These are phyloP conservation scores for Volvox reticuliferus DNA, from an alignment of 139 green algal genomes.

Conservation along the genomic window DNA sequence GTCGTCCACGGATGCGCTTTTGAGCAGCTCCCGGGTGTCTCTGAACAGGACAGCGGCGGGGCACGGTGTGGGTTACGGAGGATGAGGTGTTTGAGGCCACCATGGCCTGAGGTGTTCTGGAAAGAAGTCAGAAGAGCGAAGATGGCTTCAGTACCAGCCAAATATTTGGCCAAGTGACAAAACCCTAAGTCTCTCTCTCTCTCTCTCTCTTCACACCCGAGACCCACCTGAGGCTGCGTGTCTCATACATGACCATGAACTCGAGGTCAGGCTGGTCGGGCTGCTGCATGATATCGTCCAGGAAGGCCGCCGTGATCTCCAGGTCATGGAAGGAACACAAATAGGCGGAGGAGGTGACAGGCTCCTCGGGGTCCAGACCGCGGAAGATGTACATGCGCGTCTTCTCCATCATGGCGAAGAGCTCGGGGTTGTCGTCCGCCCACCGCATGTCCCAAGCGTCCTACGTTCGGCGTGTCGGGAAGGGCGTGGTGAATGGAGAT, in stretches of 20 bases:
- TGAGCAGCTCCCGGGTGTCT: conserved; percentile 77
- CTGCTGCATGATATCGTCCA: conserved; percentile 83
- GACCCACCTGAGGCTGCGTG: conserved; percentile 62
- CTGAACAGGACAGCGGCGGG: conserved; percentile 24
- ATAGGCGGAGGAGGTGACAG: conserved; percentile 71
- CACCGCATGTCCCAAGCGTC: conserved; percentile 87
- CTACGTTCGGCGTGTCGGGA: conserved; percentile 38
- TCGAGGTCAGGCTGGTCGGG: conserved; percentile 75
- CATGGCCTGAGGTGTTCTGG: too few relatives aligned
- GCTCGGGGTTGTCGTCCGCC: conserved; percentile 82
- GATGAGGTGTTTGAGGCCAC: neutral
- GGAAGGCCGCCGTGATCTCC: conserved; percentile 71
- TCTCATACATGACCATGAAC: conserved; percentile 78
- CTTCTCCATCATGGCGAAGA: conserved; percentile 91
- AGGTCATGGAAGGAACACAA: conserved; percentile 84
- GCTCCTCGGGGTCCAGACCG: conserved; percentile 84
- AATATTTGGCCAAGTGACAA: too few relatives aligned
- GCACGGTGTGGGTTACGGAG: neutral
- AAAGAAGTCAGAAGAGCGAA: too few relatives aligned
- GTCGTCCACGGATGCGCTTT: conserved; percentile 67
- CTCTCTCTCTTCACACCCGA: too few relatives aligned
- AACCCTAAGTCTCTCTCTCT: too few relatives aligned
- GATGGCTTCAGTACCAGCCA: too few relatives aligned
- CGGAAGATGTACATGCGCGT: conserved; percentile 85
- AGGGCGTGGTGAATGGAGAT: neutral